Evolutionary conservation across 1,284 basidiomycete genomes (phyloP).

Genomic region (Cyathus olla): DNA sequence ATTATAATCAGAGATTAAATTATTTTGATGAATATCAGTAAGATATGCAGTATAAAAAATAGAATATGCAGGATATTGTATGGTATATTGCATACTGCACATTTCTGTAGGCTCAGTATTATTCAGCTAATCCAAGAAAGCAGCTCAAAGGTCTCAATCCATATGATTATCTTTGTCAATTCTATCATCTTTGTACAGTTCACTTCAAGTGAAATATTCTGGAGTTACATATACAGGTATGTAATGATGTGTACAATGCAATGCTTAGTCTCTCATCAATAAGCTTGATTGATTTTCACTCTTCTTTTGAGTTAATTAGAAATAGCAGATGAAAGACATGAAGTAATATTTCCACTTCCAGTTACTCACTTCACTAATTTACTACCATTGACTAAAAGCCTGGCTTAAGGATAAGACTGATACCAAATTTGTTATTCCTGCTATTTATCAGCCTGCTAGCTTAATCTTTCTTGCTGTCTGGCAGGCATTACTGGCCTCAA

Average conservation of each 20-base stretch:
- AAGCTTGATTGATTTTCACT: conserved; percentile 22
- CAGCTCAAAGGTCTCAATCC: background rate
- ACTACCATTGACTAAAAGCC: conserved; percentile 13
- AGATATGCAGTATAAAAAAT: too few species aligned
- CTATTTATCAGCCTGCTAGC: conserved; percentile 30
- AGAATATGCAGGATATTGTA: too few species aligned
- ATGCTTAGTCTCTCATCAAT: conserved; percentile 31
- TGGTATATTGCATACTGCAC: too few species aligned
- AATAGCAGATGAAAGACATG: conserved; percentile 21
- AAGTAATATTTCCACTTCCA: conserved; percentile 6
- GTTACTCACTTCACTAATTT: background rate
- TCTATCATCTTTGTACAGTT: conserved; percentile 18
- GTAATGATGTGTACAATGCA: conserved; percentile 11
- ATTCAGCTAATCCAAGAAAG: background rate
- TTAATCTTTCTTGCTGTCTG: conserved; percentile 29
- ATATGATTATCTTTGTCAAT: conserved; percentile 26
- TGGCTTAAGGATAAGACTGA: conserved; percentile 33
- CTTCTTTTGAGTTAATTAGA: conserved; percentile 17
- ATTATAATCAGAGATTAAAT: too few species aligned
- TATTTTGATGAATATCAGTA: too few species aligned
- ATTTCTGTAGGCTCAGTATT: too few species aligned
- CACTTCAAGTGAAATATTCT: conserved; percentile 27
- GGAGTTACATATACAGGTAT: conserved; percentile 12
- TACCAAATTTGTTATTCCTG: conserved; percentile 23
- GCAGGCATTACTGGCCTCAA: conserved; percentile 27